Base-by-base conservation (phyloP, 306 rosid species). In the Quercus alba region DNA sequence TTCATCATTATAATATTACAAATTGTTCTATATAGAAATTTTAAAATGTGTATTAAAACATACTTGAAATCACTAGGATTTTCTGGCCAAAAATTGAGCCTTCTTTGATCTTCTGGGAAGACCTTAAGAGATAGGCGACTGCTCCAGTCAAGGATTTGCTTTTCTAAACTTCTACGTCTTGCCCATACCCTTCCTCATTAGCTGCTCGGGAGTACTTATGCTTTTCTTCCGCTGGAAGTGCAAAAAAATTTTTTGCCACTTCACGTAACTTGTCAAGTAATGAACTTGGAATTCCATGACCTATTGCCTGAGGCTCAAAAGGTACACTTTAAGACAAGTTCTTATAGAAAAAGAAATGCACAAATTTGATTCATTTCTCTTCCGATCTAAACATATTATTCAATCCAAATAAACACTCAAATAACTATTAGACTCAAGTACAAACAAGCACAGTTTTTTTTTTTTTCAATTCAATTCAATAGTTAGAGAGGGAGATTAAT, bases 161-260 rank as follows among this genome's bases (percentile, higher is more conserved):
- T 83, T 20, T 87, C 87, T 2, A 86, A 56, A 87, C 83, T 21
- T 86, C 61, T 17, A 38, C 64, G 69, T 86, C 91, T 80, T 79
- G 77, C 6, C 94, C 94, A 79, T 84, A 90, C 18, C 94, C 91
- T 76, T 90, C 56, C 57, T 85, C 85, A 56, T 75, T 76, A 58
- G 28, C 81, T 71, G 79, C 72, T 56, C 84, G 20, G 5, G 82
- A 85, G 70, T 88, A 88, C 75, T 85, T 85, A 59, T 78, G 74
- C 51, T 94, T 94, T 80, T 94, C 95, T 80, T 86, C 90, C 18
- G 28, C 86, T 4, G 92, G 88, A 77, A 90, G 88, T 46, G 76
- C 82, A 79, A 87, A 94, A 69, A 94, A 89, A 15, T 87, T 81
- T 74, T 75, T 91, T n/a, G 87, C 81, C 72, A 79, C 56, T 72